Base-by-base conservation (phyloP, 805 yeast species). In the Nakazawaea ambrosiae region DNA sequence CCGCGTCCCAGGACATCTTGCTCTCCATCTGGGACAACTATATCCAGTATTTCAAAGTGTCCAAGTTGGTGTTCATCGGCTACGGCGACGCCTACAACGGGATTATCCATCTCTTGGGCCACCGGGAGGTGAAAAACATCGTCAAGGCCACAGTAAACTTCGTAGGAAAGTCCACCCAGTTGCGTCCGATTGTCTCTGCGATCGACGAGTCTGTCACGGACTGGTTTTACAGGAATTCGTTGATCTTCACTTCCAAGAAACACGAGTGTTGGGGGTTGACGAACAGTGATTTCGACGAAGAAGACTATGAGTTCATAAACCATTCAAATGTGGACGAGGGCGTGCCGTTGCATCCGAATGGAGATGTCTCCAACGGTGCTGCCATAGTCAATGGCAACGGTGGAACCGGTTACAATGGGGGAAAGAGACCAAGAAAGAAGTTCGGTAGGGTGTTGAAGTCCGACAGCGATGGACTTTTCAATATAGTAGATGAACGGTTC, bases 11-110 rank as follows among this genome's bases (percentile, higher is more conserved):
- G 54, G 96, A 88, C 49, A 66, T 83, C 1, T 53, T 87, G 31
- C 57, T 84, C 9, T 83, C 83, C 53, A 50, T 92, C 14, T 92
- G 97, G 96, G 97, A 90, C 55, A 85, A 88, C 54, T 87, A 85
- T 51, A 61, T 92, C 36, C 78, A 81, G 43, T 85, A 81, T 53
- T 84, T 88, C 48, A 72, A 73, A 37, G 75, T 84, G 31, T 64
- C 75, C 31, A 84, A 83, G 46, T 55, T 92, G 23, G 79, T 84
- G 1, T 78, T 90, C 53, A 70, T 89, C 27, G 97, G 97, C 6
- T 73, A 82, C 46, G 98, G 98, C 27, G 95, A 87, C 40, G 78
- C 96, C 0, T 83, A 85, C 50, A 80, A 85, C 31, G 86, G 96
- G 2, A 72, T 89, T 32, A 89, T 90, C 1, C 92, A 89, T 58